These are phyloP conservation scores for Colletotrichum endophyticum DNA, from an alignment of 2,329 filamentous ascomycete genomes.

Conservation along the genomic window DNA sequence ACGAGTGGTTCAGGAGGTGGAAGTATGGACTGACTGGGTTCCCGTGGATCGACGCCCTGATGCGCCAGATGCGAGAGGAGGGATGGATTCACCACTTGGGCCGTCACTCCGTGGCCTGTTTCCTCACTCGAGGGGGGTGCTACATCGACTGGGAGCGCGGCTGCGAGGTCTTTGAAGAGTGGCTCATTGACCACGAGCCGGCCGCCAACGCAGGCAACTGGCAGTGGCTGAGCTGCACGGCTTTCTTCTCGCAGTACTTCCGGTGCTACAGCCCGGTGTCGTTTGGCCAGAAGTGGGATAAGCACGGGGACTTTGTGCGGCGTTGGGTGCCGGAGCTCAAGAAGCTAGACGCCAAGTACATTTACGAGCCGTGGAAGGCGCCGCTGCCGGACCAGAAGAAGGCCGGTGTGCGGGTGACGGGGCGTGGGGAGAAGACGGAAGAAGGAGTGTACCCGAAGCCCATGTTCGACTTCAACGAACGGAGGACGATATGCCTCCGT, in stretches of 20 bases:
- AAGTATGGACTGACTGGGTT: constrained; percentile 73
- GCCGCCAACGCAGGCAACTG: constrained; percentile 79
- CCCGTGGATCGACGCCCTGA: constrained; percentile 81
- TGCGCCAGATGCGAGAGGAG: constrained; percentile 74
- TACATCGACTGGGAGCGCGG: constrained; percentile 83
- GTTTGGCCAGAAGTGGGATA: constrained; percentile 80
- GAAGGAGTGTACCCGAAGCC: constrained; percentile 70
- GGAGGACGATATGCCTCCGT: constrained; percentile 66
- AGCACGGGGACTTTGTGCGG: constrained; percentile 67
- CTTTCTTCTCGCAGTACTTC: constrained; percentile 76
- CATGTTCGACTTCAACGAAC: constrained; percentile 76
- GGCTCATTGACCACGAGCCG: constrained; percentile 75
- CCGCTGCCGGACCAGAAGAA: constrained; percentile 71
- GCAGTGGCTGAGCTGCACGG: constrained; percentile 79
- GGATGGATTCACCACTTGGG: constrained; percentile 85
- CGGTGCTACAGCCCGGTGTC: constrained; percentile 73
- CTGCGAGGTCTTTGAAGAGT: constrained; percentile 79
- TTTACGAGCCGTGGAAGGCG: constrained; percentile 83
- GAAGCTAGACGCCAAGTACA: constrained; percentile 68
- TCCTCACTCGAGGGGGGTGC: constrained; percentile 79
- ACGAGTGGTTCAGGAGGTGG: constrained; percentile 73
- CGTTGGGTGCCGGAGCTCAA: constrained; percentile 72
- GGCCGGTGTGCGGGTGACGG: constrained; percentile 67
- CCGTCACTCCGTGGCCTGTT: constrained; percentile 79
- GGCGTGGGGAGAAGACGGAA: constrained; percentile 50